A percentile compares a stretch with the other conserved stretches of the same genome.
Evolutionary conservation across 768 basidiomycete genomes (phyloP).

Genomic region (Termitomyces sp.): DNA sequence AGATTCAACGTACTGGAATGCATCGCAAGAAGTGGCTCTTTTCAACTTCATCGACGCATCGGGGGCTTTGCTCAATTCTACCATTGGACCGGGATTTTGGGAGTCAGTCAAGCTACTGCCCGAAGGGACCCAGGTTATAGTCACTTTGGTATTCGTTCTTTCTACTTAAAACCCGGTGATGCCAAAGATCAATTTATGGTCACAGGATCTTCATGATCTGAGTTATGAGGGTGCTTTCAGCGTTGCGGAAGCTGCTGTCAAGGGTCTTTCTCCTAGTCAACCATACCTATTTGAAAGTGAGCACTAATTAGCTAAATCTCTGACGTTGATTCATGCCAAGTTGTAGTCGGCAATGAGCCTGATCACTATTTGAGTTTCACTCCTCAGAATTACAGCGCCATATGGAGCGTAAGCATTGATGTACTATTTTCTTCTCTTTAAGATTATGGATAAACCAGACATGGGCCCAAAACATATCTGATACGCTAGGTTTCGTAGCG

Average conservation of each 20-base stretch:
- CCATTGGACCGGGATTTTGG: slow-evolving; percentile 47
- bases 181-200: not conserved
- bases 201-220: slow-evolving; percentile 39
- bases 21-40: slow-evolving; percentile 29
- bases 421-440: not conserved
- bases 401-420: slow-evolving; percentile 34
- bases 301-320: not conserved
- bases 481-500: slow-evolving; percentile 25
- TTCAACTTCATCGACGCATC: slow-evolving; percentile 39
- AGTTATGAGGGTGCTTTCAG: slow-evolving; percentile 34
- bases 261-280: slow-evolving; percentile 30
- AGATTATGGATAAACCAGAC: slow-evolving; percentile 20
- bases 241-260: slow-evolving; percentile 36
- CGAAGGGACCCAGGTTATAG: slow-evolving; percentile 38
- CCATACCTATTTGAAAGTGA: slow-evolving; percentile 41
- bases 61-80: slow-evolving; percentile 42
- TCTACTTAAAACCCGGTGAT: not conserved
- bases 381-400: slow-evolving; percentile 35
- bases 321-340: not conserved
- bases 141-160: slow-evolving; percentile 34
- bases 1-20: slow-evolving; percentile 45
- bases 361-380: slow-evolving; percentile 42
- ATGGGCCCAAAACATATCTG: slow-evolving; percentile 44
- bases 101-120: slow-evolving; percentile 39
- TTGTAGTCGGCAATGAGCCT: slow-evolving; percentile 47